These are phyloP conservation scores for Ascoidea asiatica DNA, from an alignment of 805 yeast genomes.

Conservation along the genomic window DNA sequence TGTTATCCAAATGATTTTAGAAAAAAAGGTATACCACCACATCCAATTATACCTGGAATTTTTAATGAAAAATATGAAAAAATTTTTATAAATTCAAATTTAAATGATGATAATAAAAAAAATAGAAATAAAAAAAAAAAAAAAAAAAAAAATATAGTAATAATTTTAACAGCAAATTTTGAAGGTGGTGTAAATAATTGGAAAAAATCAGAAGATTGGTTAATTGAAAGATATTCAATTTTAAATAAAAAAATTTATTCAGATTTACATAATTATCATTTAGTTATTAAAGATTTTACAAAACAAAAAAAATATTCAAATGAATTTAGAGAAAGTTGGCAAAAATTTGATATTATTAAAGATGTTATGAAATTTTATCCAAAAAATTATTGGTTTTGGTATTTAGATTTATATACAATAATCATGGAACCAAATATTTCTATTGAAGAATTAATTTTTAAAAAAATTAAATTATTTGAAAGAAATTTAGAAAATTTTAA, in stretches of 20 bases:
- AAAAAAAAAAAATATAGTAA: constrained; percentile 19
- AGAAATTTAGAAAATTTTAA: constrained; percentile 23
- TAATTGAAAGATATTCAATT: constrained; percentile 33
- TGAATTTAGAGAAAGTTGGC: constrained; percentile 35
- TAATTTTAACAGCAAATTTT: constrained; percentile 25
- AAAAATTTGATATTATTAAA: constrained; percentile 23
- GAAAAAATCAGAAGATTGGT: constrained; percentile 27
- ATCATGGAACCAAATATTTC: constrained; percentile 26
- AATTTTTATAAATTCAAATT: constrained; percentile 9
- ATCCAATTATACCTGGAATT: constrained; percentile 6
- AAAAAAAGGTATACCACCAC: constrained; percentile 15
- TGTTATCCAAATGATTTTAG: constrained; percentile 13
- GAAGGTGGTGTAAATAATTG: constrained; percentile 27
- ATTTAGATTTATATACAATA: constrained; percentile 24
- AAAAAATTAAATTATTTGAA: constrained; percentile 17
- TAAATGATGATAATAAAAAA: constrained; percentile 4
- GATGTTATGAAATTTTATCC: constrained; percentile 17
- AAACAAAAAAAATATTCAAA: constrained; percentile 33
- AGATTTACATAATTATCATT: constrained; percentile 32
- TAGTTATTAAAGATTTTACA: constrained; percentile 31
- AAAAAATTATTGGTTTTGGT: constrained; percentile 26
- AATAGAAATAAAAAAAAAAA: constrained; percentile 1
- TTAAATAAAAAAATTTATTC: constrained; percentile 34
- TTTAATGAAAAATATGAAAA: constrained; percentile 6
- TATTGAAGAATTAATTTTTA: constrained; percentile 22